phyloP scores from a whole-genome alignment of 371 early-diverging fungal genomes.

The Apophysomyces trapeziformis region DNA sequence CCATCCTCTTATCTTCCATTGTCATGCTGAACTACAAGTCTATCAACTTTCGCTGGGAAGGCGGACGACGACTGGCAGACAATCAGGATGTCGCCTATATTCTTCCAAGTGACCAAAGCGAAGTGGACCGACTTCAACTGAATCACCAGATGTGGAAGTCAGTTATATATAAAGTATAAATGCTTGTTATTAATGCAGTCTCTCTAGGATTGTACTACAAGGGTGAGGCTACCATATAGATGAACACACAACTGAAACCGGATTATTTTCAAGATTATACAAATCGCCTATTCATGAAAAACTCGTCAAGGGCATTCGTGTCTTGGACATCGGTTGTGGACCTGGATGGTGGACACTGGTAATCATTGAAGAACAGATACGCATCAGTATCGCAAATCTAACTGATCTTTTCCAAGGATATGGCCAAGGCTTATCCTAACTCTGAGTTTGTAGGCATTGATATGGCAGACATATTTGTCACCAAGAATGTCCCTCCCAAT shows the following conservation, averaged over 20 bases:
- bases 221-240: background rate
- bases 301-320: slow-evolving; percentile 38
- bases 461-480: slow-evolving; percentile 46
- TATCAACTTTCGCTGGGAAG: slow-evolving; percentile 25
- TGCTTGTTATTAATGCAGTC: background rate
- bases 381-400: background rate
- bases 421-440: slow-evolving; percentile 48
- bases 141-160: slow-evolving; percentile 46
- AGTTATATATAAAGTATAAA: slow-evolving; percentile 13
- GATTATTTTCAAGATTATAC: slow-evolving; percentile 25
- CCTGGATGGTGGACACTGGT: slow-evolving; percentile 54
- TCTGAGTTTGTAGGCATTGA: slow-evolving; percentile 52
- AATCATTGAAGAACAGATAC: slow-evolving; percentile 2
- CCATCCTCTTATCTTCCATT: background rate
- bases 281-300: slow-evolving; percentile 46
- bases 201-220: background rate
- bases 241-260: background rate
- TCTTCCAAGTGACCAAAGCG: slow-evolving; percentile 45
- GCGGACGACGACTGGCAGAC: slow-evolving; percentile 34
- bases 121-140: slow-evolving; percentile 41
- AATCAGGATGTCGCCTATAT: slow-evolving; percentile 43
- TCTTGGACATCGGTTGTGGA: slow-evolving; percentile 54
- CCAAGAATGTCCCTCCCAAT: slow-evolving; percentile 31
- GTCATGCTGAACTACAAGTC: background rate
- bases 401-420: slow-evolving; percentile 31